Evolutionary conservation across 2,329 filamentous ascomycete species (phyloP).

Genomic region (Trichoderma sp.): DNA sequence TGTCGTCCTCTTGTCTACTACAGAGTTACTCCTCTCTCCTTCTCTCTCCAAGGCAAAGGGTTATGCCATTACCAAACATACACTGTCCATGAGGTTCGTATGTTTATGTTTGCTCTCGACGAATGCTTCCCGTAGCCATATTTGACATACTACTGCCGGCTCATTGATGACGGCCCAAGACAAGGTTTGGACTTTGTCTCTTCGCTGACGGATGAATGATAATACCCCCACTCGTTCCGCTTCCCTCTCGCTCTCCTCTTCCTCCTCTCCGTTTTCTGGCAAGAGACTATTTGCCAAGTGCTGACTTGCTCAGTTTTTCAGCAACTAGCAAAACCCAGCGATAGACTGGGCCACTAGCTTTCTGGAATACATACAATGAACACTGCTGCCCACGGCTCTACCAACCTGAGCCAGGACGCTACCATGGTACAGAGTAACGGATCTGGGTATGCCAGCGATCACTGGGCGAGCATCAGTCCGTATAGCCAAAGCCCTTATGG

Average conservation of each 20-base stretch:
- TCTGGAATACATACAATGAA: constrained; percentile 33
- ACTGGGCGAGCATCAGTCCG: constrained; percentile 55
- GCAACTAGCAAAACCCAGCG: constrained; percentile 13
- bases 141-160: neutral
- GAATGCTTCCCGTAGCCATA: neutral
- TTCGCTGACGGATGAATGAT: constrained; percentile 14
- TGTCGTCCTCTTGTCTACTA: constrained; percentile 1
- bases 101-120: neutral
- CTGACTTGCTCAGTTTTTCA: constrained; percentile 15
- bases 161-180: constrained; percentile 11
- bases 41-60: neutral
- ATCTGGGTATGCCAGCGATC: constrained; percentile 41
- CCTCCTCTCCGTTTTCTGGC: neutral
- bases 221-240: constrained; percentile 12
- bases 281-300: constrained; percentile 14
- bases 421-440: constrained; percentile 32
- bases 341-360: constrained; percentile 14
- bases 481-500: constrained; percentile 60
- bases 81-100: constrained; percentile 20
- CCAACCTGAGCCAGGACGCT: constrained; percentile 32
- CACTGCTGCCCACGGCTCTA: constrained; percentile 31
- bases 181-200: constrained; percentile 14
- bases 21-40: neutral
- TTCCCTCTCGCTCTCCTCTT: neutral
- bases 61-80: constrained; percentile 12